Evolutionary conservation across 495 filamentous ascomycete species (phyloP), one percentile per base, ranked within the genome.

Genomic region (Talaromyces thailandensis): DNA sequence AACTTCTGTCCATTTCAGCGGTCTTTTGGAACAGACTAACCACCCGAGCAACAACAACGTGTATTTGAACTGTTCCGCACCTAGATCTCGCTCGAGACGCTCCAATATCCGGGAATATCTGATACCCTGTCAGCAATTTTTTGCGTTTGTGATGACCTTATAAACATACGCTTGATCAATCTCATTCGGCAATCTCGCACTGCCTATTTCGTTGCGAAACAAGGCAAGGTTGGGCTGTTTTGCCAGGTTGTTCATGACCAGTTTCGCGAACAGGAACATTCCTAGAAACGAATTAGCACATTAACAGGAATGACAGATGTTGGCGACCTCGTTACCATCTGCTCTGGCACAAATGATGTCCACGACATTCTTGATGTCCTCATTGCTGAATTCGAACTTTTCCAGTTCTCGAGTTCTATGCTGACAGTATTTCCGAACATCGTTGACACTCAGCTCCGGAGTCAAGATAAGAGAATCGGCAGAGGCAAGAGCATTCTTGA

Each of bases 241-340:
- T 2, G 67, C 48, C 16, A 82, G 62, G 56, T 81, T 75, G 12
- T 70, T 61, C 52, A 80, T 70, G 9, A 78, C 76, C 28, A 82
- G 66, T n/a, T 69, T 68, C 16, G 76, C 77, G 63, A 71, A 82
- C 5, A 82, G 65, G 66, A 81, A 82, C 76, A 81, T 81, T 14
- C 77, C 79, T 81, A 26, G 43, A 48, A 48, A 48, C 6, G 52
- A 8, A 25, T 63, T 16, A 37, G 50, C 51, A 37, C 18, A 43
- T 11, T 45, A 28, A 61, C 48, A 40, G 12, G 24, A 29, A 65
- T 55, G 55, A 8, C 56, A 63, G 61, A 62, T 35, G 40, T 60
- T 18, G 55, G n/a, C 11, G 28, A 51, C 14, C 0, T 12, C 50
- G 61, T 48, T 7, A 64, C 64, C 66, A 55, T 67, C 7, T 37